A percentile compares a stretch with the other conserved stretches of the same genome.
Conservation (phyloP, 805 yeast genomes). For the Yarrowia bubula region DNA sequence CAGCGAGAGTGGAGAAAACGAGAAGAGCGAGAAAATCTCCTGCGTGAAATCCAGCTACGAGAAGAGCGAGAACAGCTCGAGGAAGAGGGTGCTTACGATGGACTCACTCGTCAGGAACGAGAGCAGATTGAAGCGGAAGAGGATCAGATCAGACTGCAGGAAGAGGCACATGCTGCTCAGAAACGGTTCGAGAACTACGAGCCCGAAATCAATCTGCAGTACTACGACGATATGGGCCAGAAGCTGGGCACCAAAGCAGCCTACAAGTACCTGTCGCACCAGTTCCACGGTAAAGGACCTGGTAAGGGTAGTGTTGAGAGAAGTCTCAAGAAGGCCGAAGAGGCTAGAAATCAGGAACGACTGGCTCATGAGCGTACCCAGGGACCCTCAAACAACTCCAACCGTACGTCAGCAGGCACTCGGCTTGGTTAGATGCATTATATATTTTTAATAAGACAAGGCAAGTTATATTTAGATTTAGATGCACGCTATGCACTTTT, state of each 20-base stretch:
- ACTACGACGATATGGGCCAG: conserved; percentile 64
- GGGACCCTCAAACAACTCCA: not conserved
- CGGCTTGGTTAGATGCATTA: not conserved
- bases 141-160: conserved; percentile 35
- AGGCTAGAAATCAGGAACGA: conserved; percentile 28
- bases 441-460: not conserved
- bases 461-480: not conserved
- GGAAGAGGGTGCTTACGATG: conserved; percentile 28
- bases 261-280: conserved; percentile 69
- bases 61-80: conserved; percentile 31
- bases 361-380: conserved; percentile 8
- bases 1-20: conserved; percentile 33
- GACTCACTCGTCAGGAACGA: conserved; percentile 38
- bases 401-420: conserved; percentile 4
- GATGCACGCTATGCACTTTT: not conserved
- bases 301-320: conserved; percentile 42
- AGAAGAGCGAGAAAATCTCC: conserved; percentile 30
- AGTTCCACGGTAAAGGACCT: conserved; percentile 62
- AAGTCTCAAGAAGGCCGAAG: conserved; percentile 36
- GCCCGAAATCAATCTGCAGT: conserved; percentile 50
- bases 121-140: conserved; percentile 38
- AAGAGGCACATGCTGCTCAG: conserved; percentile 37
- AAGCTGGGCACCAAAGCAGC: conserved; percentile 64
- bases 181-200: conserved; percentile 42
- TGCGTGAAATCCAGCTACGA: conserved; percentile 32